These are phyloP conservation scores for Boletus rubescentipes DNA, from an alignment of 768 basidiomycete genomes.

Conservation along the genomic window DNA sequence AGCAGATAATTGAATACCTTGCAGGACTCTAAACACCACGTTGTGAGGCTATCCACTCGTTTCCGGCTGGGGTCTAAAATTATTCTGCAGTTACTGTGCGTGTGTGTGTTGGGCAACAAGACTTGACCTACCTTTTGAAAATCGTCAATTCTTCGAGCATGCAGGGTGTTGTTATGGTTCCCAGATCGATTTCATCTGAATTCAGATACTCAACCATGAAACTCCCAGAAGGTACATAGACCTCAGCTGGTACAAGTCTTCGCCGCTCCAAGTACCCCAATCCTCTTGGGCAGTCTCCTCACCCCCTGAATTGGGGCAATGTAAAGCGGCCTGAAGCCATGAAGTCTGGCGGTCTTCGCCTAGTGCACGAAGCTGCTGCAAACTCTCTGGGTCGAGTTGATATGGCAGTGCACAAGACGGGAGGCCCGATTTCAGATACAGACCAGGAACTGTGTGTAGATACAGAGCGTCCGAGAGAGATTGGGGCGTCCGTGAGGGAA, in stretches of 20 bases:
- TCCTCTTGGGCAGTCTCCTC: neutral
- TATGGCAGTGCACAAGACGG: neutral
- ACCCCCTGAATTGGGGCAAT: neutral
- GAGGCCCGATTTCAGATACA: neutral
- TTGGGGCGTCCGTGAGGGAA: neutral
- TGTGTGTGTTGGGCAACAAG: neutral
- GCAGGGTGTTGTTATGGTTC: neutral
- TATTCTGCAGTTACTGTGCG: neutral
- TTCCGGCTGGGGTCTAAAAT: neutral
- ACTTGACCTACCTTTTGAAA: neutral
- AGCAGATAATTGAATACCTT: neutral
- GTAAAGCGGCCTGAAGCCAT: neutral
- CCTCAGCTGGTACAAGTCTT: neutral
- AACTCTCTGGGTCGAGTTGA: neutral
- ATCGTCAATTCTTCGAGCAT: neutral
- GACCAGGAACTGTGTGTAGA: neutral
- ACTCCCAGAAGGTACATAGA: neutral
- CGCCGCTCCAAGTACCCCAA: neutral
- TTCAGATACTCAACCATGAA: neutral
- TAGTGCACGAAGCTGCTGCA: neutral
- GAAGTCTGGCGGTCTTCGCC: neutral
- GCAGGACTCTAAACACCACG: neutral
- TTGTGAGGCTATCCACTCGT: neutral
- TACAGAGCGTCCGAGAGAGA: neutral
- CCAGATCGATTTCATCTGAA: neutral